These are phyloP conservation scores for Aeminium ludgeri DNA, from an alignment of 495 filamentous ascomycete genomes.

Conservation along the genomic window DNA sequence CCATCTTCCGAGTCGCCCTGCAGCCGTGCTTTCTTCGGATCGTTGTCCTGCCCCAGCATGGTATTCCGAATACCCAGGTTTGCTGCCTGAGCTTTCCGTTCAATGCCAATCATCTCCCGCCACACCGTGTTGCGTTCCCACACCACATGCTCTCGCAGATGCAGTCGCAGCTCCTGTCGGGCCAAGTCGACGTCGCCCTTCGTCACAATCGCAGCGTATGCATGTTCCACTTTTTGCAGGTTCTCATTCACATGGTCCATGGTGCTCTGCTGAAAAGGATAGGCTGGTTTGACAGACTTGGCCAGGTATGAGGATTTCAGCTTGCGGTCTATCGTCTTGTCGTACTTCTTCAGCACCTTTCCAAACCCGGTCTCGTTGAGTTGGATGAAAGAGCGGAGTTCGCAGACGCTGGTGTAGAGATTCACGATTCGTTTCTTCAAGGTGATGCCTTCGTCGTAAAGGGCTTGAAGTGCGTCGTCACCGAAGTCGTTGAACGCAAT, in stretches of 20 bases:
- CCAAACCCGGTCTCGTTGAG: constrained; percentile 91
- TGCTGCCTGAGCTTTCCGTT: constrained; percentile 87
- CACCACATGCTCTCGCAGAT: constrained; percentile 91
- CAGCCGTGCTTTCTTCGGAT: constrained; percentile 49
- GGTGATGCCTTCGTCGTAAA: constrained; percentile 69
- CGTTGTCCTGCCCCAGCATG: constrained; percentile 56
- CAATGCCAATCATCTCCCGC: constrained; percentile 97
- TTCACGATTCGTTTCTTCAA: constrained; percentile 80
- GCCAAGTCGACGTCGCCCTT: constrained; percentile 58
- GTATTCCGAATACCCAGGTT: constrained; percentile 68
- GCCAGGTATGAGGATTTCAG: constrained; percentile 61
- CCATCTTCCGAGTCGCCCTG: constrained; percentile 63
- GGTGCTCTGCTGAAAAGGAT: constrained; percentile 59
- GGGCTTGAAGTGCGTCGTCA: constrained; percentile 43
- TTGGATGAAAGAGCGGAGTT: constrained; percentile 88
- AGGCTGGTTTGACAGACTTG: constrained; percentile 49
- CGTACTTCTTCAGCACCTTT: constrained; percentile 95
- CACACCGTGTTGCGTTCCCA: constrained; percentile 99
- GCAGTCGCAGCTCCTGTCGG: constrained; percentile 68
- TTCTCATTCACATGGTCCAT: constrained; percentile 51
- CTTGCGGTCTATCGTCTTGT: constrained; percentile 78
- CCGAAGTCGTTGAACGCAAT: constrained; percentile 52
- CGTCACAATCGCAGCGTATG: constrained; percentile 68
- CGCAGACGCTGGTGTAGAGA: constrained; percentile 84
- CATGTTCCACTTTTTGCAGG: constrained; percentile 53